Evolutionary conservation across 495 filamentous ascomycete species (phyloP), one percentile per base, ranked within the genome.

Genomic region (Penicillium nucicola): DNA sequence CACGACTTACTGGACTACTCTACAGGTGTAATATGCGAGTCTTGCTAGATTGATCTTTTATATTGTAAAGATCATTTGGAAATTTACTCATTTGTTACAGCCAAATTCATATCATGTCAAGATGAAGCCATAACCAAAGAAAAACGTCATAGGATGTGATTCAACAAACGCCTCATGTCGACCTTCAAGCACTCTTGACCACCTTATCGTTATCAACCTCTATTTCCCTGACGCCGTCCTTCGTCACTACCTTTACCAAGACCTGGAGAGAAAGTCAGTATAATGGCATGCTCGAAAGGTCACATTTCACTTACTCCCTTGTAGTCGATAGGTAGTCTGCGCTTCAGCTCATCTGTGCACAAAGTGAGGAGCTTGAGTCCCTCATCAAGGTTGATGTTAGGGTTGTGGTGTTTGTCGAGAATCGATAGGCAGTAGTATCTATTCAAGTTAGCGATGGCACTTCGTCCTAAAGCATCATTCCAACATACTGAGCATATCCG

Each of bases 341-440:
- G 83, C 82, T 96, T 95, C 63, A 96, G 78, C 79, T 98, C 93
- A 66, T 97, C 91, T 57, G 89, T 90, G 71, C 93, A 98, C 85
- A 97, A 88, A 57, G 79, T 81, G 55, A 98, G 77, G 37, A 98
- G 81, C 76, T 96, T 89, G 66, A 95, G 77, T 38, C 93, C 93
- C 70, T 92, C 81, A 41, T 90, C 91, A 18, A 92, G 80, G 45
- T 77, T 72, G 68, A 97, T 97, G 65, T 97, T 83, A 31, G 93
- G 92, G 55, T 97, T 88, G 65, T 98, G 93, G 60, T 97, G 93
- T 74, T 98, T 98, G 74, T 98, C 93, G 15, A 98, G 82, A 53
- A 95, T 92, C 3, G 90, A 95, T 36, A 97, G 78, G 68, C 91
- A 96, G 78, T 96, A 96, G 74, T 95, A 95, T 76, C 82, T 83